A percentile compares a stretch with the other conserved stretches of the same genome.
These are phyloP conservation scores for Omphalotus olearius DNA, from an alignment of 1,284 basidiomycete genomes.

Conservation along the genomic window DNA sequence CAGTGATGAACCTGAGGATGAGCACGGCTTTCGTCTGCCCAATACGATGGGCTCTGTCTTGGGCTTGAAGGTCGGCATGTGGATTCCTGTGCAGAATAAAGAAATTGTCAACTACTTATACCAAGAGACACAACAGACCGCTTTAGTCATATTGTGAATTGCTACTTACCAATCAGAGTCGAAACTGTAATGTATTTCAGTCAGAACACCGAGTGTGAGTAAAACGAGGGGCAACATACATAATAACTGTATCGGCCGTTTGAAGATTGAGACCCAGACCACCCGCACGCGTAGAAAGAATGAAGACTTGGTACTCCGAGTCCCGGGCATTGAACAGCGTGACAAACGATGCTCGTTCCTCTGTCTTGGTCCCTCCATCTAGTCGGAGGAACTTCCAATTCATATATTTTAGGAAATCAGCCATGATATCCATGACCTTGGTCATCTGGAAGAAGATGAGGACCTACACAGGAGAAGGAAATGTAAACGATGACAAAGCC, in stretches of 20 bases:
- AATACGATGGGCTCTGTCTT: conserved; percentile 99
- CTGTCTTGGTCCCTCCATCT: conserved; percentile 97
- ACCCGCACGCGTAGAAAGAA: conserved; percentile 94
- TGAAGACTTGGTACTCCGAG: conserved; percentile 92
- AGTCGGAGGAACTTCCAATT: conserved; percentile 91
- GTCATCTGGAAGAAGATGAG: conserved; percentile 99
- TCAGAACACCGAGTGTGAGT: conserved; percentile 5
- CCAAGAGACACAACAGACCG: too few relatives aligned
- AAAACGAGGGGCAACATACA: conserved; percentile 56
- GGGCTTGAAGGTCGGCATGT: conserved; percentile 96
- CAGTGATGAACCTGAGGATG: conserved; percentile 95
- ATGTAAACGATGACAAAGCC: conserved; percentile 1
- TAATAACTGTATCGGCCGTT: conserved; percentile 98
- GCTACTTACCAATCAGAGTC: conserved; percentile 78
- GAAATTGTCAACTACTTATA: neutral
- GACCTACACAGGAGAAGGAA: conserved; percentile 46
- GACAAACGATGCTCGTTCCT: conserved; percentile 91
- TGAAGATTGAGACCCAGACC: conserved; percentile 97
- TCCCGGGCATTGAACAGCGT: conserved; percentile 89
- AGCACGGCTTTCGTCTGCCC: conserved; percentile 98
- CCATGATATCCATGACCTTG: conserved; percentile 99
- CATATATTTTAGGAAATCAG: conserved; percentile 93
- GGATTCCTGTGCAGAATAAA: conserved; percentile 69
- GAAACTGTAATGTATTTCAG: conserved; percentile 47
- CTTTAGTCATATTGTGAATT: too few relatives aligned